A percentile compares a stretch with the other conserved stretches of the same genome.
phyloP scores from a whole-genome alignment of 1,284 basidiomycete genomes.

The Ceraceosorus bombacis region DNA sequence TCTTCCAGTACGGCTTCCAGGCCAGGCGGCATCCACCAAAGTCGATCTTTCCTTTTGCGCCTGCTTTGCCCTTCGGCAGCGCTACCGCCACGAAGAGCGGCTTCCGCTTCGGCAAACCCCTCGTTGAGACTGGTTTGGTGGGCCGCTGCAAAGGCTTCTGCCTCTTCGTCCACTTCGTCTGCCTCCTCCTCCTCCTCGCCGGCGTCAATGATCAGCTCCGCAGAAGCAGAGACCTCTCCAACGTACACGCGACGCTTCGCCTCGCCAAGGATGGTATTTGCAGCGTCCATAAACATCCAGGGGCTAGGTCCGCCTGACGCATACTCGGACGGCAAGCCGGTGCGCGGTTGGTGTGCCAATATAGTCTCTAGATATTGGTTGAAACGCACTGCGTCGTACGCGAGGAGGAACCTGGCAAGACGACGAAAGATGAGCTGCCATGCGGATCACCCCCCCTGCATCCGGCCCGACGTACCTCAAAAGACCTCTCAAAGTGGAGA shows the following conservation, averaged over 20 bases:
- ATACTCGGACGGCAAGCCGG: constrained; percentile 23
- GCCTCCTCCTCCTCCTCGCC: constrained; percentile 2
- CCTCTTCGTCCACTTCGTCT: constrained; percentile 1
- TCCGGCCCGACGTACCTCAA: constrained; percentile 58
- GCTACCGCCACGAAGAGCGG: constrained; percentile 11
- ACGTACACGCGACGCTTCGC: constrained; percentile 73
- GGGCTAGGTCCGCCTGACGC: constrained; percentile 57
- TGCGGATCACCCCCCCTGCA: too few species aligned
- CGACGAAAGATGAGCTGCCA: not conserved
- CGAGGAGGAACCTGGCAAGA: constrained; percentile 66
- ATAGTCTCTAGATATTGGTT: constrained; percentile 86
- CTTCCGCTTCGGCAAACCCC: constrained; percentile 30
- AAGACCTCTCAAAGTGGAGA: constrained; percentile 74
- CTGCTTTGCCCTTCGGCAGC: not conserved
- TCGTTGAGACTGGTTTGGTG: constrained; percentile 4
- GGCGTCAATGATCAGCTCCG: constrained; percentile 3
- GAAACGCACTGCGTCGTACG: constrained; percentile 85
- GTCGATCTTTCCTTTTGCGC: not conserved
- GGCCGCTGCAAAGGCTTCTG: not conserved
- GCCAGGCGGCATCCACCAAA: constrained; percentile 63
- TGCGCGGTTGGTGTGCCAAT: constrained; percentile 62
- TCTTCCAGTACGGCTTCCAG: constrained; percentile 86
- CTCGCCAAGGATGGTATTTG: constrained; percentile 75
- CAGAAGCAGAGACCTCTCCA: constrained; percentile 47
- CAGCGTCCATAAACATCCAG: constrained; percentile 84